phyloP scores from a whole-genome alignment of 2,329 filamentous ascomycete species.

The Monosporascus cannonballus region DNA sequence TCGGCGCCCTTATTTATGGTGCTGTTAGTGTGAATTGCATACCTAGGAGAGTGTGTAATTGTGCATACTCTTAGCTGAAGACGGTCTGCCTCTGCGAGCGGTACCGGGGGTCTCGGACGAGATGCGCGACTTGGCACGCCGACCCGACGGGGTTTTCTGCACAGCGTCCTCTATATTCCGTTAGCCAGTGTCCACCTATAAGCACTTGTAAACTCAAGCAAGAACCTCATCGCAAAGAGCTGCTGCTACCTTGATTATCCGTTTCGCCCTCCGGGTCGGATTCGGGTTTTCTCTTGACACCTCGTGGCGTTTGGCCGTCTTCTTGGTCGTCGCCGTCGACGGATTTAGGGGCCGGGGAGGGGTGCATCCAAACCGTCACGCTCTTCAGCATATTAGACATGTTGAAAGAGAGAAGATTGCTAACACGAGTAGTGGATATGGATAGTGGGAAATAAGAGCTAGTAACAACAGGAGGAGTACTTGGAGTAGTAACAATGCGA shows the following conservation, averaged over 20 bases:
- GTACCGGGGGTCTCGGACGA: constrained; percentile 17
- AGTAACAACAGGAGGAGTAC: not conserved
- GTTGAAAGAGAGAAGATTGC: not conserved
- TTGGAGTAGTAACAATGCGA: not conserved
- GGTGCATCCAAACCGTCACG: not conserved
- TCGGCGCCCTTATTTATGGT: constrained; percentile 17
- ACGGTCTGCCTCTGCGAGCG: constrained; percentile 10
- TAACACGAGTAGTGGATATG: not conserved
- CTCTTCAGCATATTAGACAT: not conserved
- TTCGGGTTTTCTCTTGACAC: constrained; percentile 23
- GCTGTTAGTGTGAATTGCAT: not conserved
- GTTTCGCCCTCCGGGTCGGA: constrained; percentile 21
- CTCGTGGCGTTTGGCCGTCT: constrained; percentile 3
- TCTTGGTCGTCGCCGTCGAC: not conserved
- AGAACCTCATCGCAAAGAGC: not conserved
- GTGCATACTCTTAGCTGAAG: constrained; percentile 5
- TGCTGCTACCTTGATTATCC: constrained; percentile 14
- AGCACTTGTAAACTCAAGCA: constrained; percentile 1
- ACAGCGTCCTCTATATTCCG: constrained; percentile 12
- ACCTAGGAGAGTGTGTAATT: not conserved
- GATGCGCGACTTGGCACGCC: constrained; percentile 16
- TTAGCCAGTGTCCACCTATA: constrained; percentile 3
- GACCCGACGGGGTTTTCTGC: constrained; percentile 12
- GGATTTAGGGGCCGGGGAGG: not conserved
- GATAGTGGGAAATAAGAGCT: not conserved